Evolutionary conservation across 768 basidiomycete genomes (phyloP).

Genomic region (Naganishia vishniacii): DNA sequence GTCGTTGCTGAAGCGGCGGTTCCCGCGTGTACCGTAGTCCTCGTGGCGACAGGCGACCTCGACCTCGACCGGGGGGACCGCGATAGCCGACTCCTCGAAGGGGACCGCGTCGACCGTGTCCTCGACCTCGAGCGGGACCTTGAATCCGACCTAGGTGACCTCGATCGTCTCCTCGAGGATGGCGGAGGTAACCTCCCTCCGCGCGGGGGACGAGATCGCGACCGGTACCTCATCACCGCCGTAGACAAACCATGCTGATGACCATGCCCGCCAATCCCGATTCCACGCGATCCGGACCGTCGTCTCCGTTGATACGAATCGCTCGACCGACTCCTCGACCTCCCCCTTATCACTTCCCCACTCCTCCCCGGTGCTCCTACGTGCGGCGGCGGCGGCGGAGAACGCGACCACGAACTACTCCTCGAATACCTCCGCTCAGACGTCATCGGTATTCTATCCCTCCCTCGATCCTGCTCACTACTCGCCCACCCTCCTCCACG

Average conservation of each 20-base stretch:
- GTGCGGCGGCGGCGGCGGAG: too few species aligned
- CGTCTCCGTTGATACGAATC: background rate
- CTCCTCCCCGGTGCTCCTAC: too few species aligned
- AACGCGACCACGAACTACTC: too few species aligned
- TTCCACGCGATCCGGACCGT: background rate
- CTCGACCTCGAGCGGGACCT: background rate
- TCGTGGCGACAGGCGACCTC: background rate
- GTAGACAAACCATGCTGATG: background rate
- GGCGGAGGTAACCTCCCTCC: background rate
- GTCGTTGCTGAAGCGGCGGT: background rate
- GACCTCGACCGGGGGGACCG: constrained; percentile 6
- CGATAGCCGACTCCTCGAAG: background rate
- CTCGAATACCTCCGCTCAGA: too few species aligned
- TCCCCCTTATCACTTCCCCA: too few species aligned
- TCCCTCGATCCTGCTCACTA: too few species aligned
- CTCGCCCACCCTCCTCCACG: too few species aligned
- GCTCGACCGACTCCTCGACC: background rate
- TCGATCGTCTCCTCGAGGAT: background rate
- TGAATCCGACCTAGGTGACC: constrained; percentile 8
- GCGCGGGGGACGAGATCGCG: too few species aligned
- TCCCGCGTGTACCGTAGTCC: background rate
- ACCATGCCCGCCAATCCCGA: too few species aligned
- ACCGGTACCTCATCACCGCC: background rate
- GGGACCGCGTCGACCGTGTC: constrained; percentile 4
- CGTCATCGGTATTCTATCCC: too few species aligned